phyloP scores from a whole-genome alignment of 176 grass and related monocot genomes.

The Paspalum vaginatum region DNA sequence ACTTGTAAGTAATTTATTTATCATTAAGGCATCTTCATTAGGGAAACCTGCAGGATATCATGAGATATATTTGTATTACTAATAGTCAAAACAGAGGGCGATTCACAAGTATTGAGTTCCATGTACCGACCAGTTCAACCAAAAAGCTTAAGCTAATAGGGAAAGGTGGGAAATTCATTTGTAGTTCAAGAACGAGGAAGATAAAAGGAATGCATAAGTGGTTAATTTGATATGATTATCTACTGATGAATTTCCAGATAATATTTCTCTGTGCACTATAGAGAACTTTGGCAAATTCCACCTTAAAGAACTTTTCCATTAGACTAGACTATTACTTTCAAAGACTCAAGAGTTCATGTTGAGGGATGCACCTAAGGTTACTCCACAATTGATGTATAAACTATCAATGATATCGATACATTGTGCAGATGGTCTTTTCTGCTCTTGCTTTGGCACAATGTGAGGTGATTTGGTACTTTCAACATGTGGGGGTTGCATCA shows the following conservation, averaged over 20 bases:
- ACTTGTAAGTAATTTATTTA: conserved; percentile 17
- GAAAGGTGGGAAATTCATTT: no score
- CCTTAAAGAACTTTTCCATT: neutral
- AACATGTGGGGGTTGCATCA: conserved; percentile 85
- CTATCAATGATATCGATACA: neutral
- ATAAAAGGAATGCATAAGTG: neutral
- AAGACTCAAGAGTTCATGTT: conserved; percentile 1
- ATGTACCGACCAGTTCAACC: no score
- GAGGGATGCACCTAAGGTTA: conserved; percentile 16
- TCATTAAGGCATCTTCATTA: neutral
- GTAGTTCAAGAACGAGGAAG: neutral
- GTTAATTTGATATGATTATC: neutral
- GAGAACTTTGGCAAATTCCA: neutral
- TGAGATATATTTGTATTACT: neutral
- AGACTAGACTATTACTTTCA: neutral
- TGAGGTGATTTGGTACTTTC: conserved; percentile 98
- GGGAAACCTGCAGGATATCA: neutral
- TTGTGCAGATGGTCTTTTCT: conserved; percentile 97
- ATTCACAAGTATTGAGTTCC: neutral
- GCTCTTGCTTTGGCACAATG: conserved; percentile 91
- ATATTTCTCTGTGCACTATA: neutral
- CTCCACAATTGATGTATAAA: neutral
- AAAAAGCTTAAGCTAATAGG: no score
- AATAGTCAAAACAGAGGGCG: conserved; percentile 2
- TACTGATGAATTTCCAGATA: neutral